These are phyloP conservation scores for Boletus tomentosulus DNA, from an alignment of 768 basidiomycete genomes.

Conservation along the genomic window DNA sequence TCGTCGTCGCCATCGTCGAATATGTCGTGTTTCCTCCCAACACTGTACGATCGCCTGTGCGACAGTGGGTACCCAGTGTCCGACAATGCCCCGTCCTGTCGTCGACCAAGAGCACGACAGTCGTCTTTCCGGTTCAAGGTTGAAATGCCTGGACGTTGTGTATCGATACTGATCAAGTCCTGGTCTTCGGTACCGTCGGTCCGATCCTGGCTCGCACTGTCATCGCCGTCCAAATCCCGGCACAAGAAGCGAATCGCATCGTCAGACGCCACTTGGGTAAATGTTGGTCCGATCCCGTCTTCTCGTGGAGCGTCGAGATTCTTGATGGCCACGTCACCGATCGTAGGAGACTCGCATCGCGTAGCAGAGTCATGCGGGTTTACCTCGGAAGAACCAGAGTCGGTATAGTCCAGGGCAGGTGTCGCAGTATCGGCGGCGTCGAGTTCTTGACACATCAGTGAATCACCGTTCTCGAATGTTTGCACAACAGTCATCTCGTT, in stretches of 20 bases:
- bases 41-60: slow-evolving; percentile 1
- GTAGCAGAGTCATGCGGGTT: neutral
- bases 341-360: neutral
- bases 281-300: neutral
- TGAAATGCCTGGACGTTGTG: neutral
- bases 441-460: neutral
- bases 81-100: neutral
- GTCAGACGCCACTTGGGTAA: neutral
- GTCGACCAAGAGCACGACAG: neutral
- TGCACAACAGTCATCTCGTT: neutral
- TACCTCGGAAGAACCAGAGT: neutral
- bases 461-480: neutral
- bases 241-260: neutral
- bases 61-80: neutral
- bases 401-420: neutral
- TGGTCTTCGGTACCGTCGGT: neutral
- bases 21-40: neutral
- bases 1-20: slow-evolving; percentile 4
- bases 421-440: neutral
- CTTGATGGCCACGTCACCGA: neutral
- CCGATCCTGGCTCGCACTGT: neutral
- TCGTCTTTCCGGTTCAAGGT: neutral
- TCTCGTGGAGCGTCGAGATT: neutral
- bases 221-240: neutral
- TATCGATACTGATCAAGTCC: neutral